phyloP scores from a whole-genome alignment of 768 basidiomycete species.

The Suillus weaverae region DNA sequence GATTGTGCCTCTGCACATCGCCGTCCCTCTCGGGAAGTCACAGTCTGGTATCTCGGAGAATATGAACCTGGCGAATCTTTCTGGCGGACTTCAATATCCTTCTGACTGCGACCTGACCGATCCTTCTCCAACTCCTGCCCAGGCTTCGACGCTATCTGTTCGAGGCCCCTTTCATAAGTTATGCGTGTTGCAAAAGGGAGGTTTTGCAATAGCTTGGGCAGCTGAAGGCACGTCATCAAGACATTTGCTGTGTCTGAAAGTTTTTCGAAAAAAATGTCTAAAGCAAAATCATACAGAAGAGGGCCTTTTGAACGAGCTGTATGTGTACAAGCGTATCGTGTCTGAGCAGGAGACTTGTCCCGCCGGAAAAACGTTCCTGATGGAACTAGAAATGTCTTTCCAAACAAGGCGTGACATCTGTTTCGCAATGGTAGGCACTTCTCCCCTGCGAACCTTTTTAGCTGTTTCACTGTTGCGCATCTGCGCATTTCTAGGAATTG shows the following conservation, averaged over 20 bases:
- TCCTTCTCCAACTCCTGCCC: neutral
- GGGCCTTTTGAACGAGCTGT: slow-evolving; percentile 34
- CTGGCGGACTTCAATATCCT: neutral
- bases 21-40: neutral
- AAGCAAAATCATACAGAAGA: slow-evolving; percentile 9
- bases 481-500: slow-evolving; percentile 32
- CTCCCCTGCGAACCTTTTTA: neutral
- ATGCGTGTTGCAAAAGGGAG: slow-evolving; percentile 22
- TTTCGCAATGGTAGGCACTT: slow-evolving; percentile 42
- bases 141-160: slow-evolving; percentile 14
- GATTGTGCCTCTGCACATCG: neutral
- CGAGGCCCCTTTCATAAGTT: slow-evolving; percentile 27
- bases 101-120: neutral
- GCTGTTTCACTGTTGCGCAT: neutral
- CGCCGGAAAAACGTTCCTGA: slow-evolving; percentile 38
- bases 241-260: slow-evolving; percentile 41
- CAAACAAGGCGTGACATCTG: slow-evolving; percentile 29
- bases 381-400: slow-evolving; percentile 38
- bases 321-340: slow-evolving; percentile 37
- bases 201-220: slow-evolving; percentile 23
- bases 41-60: neutral
- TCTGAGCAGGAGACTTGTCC: slow-evolving; percentile 16
- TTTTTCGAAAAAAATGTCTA: slow-evolving; percentile 26
- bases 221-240: slow-evolving; percentile 27
- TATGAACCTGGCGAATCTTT: neutral